Base-by-base conservation (phyloP, 2,329 filamentous ascomycete genomes). In the Allantophomopsis lycopodina region DNA sequence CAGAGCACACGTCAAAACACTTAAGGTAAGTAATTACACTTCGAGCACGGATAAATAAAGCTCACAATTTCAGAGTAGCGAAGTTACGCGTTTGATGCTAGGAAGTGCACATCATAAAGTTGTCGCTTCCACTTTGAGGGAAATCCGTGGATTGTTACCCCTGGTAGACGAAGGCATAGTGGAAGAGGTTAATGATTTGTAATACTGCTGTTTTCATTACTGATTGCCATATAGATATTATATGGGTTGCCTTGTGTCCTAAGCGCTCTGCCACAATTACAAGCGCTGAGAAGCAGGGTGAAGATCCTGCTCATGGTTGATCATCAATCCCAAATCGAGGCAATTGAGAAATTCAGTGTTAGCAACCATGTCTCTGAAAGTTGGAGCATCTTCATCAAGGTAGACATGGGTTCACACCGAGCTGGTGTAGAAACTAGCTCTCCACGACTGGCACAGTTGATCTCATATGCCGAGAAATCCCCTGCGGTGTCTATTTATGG, bases 1-100 rank as follows among this genome's bases (percentile, higher is more conserved):
- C 18, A 48, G 62, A 15, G 60, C 62, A 14, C 62, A 65, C 45
- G 57, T 65, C n/a, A 65, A 65, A 46, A 65, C 62, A 0, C 52
- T 65, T 17, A 65, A 65, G 54, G 62, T 60, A 32, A 2, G 37
- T n/a, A 12, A 28, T 0, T 35, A 8, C 16, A n/a, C 18, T 10
- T 14, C 11, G 2, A 17, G 10, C n/a, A 35, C 14, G 17, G n/a
- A 34, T n/a, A 35, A 4, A 11, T 6, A 10, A 16, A 32, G 32
- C 33, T 23, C 12, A 21, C 16, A 18, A 31, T 43, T 11, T 43
- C 32, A 20, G 31, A 35, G 31, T 14, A 12, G 3, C 5, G 54
- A 56, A 40, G 49, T 54, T 15, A 64, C 61, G 1, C 49, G 61
- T 5, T 48, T 65, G 50, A 63, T 65, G 60, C 55, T 65, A 5